A percentile compares a stretch with the other conserved stretches of the same genome.
phyloP scores from a whole-genome alignment of 2,329 filamentous ascomycete species.

The Dothideomycetes sp. region DNA sequence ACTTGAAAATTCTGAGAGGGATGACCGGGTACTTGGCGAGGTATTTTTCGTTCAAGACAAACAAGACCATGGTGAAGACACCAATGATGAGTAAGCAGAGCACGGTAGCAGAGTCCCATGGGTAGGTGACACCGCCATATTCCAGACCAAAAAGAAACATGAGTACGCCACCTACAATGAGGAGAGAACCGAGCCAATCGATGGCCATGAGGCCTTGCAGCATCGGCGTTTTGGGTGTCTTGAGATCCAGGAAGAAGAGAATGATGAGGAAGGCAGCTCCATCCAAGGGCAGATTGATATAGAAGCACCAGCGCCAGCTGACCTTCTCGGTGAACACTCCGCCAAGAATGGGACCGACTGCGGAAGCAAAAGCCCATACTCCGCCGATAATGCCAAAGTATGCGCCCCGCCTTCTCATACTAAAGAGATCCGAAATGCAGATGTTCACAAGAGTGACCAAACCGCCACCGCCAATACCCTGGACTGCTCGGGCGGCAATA shows the following conservation, averaged over 20 bases:
- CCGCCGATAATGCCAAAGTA: conserved; percentile 56
- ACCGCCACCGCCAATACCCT: conserved; percentile 54
- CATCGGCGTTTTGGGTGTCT: conserved; percentile 54
- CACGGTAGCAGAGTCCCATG: conserved; percentile 65
- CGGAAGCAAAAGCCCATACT: conserved; percentile 55
- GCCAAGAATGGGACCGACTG: conserved; percentile 56
- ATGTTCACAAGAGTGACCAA: conserved; percentile 55
- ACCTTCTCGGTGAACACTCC: conserved; percentile 51
- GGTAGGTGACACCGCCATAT: conserved; percentile 64
- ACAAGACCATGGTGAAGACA: conserved; percentile 35
- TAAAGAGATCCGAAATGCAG: conserved; percentile 52
- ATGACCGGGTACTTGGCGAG: conserved; percentile 69
- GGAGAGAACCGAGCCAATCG: conserved; percentile 53
- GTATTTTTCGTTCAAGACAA: conserved; percentile 62
- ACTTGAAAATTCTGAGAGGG: conserved; percentile 59
- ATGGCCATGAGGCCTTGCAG: conserved; percentile 51
- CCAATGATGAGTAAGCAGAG: conserved; percentile 11
- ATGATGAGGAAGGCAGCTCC: conserved; percentile 48
- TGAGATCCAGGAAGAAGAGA: conserved; percentile 53
- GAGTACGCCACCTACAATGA: conserved; percentile 65
- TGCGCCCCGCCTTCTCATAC: conserved; percentile 42
- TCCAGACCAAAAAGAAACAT: conserved; percentile 83
- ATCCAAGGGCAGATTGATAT: conserved; percentile 45
- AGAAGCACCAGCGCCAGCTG: conserved; percentile 36
- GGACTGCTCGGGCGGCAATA: conserved; percentile 49